phyloP scores from a whole-genome alignment of 1,139 yeast species.

The Geotrichum reessii region DNA sequence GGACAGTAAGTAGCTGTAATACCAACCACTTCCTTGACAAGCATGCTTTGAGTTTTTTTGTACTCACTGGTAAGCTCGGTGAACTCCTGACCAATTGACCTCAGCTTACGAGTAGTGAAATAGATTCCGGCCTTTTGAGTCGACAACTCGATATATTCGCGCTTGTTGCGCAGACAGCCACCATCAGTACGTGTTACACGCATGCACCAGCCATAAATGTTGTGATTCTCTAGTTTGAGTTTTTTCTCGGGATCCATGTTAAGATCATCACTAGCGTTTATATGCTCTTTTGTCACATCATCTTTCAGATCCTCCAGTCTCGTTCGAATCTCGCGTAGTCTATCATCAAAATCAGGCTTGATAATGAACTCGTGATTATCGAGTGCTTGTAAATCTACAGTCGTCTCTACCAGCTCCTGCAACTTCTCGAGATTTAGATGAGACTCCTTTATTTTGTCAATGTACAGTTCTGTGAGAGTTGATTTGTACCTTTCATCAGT shows the following conservation, averaged over 20 bases:
- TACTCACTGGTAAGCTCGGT: conserved; percentile 59
- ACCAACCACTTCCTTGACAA: conserved; percentile 74
- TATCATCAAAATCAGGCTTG: conserved; percentile 83
- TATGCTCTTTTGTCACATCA: conserved; percentile 56
- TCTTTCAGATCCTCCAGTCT: conserved; percentile 51
- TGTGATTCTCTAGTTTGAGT: conserved; percentile 81
- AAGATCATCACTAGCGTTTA: conserved; percentile 64
- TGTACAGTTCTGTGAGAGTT: conserved; percentile 48
- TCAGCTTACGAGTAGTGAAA: conserved; percentile 68
- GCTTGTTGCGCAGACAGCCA: conserved; percentile 57
- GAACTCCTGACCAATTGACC: conserved; percentile 55
- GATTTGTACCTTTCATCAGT: conserved; percentile 27
- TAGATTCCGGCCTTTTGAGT: conserved; percentile 93
- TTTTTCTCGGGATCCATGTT: conserved; percentile 80
- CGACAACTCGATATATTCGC: conserved; percentile 66
- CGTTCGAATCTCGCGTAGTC: conserved; percentile 54
- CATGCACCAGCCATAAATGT: conserved; percentile 88
- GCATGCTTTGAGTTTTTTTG: conserved; percentile 63
- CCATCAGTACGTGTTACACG: conserved; percentile 89
- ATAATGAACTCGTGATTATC: conserved; percentile 76
- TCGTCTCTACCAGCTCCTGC: conserved; percentile 84
- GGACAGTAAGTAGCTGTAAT: conserved; percentile 78
- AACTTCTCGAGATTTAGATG: conserved; percentile 55
- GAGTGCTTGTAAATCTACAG: conserved; percentile 78
- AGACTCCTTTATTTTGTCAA: conserved; percentile 48